These are phyloP conservation scores for Camellia granthamiana DNA, from an alignment of 148 eudicot genomes.

Conservation along the genomic window DNA sequence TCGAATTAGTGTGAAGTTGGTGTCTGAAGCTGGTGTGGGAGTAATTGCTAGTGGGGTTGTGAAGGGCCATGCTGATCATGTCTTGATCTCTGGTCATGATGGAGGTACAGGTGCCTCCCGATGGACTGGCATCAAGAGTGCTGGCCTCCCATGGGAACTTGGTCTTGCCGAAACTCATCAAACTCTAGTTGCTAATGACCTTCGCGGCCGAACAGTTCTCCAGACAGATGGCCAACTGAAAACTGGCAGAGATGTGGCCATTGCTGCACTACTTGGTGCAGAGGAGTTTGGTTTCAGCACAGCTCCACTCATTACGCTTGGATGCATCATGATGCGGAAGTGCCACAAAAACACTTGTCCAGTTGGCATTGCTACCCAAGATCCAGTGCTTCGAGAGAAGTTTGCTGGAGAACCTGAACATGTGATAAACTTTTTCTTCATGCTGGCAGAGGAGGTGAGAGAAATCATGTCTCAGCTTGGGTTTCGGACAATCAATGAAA, in stretches of 20 bases:
- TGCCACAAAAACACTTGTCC: slow-evolving; percentile 99
- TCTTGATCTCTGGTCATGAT: slow-evolving; percentile 95
- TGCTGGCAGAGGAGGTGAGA: slow-evolving; percentile 96
- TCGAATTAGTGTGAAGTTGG: slow-evolving; percentile 90
- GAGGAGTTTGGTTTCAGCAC: slow-evolving; percentile 99
- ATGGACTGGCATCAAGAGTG: slow-evolving; percentile 98
- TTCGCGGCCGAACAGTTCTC: slow-evolving; percentile 86
- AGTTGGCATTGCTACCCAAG: slow-evolving; percentile 98
- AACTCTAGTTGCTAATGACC: slow-evolving; percentile 93
- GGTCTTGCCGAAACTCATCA: slow-evolving; percentile 99
- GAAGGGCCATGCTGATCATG: slow-evolving; percentile 96
- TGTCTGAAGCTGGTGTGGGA: slow-evolving; percentile 98
- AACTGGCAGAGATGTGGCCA: slow-evolving; percentile 96
- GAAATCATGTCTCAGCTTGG: slow-evolving; percentile 97
- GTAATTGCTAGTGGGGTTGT: slow-evolving; percentile 98
- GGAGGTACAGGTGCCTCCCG: slow-evolving; percentile 99
- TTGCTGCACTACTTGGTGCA: slow-evolving; percentile 97
- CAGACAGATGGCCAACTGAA: slow-evolving; percentile 96
- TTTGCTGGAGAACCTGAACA: slow-evolving; percentile 99
- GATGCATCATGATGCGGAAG: slow-evolving; percentile 99
- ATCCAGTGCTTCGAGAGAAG: slow-evolving; percentile 91
- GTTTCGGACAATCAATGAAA: slow-evolving; percentile 68
- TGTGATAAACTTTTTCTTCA: slow-evolving; percentile 94
- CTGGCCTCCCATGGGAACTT: slow-evolving; percentile 99
- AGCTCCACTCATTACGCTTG: slow-evolving; percentile 93